Base-by-base conservation (phyloP, 148 eudicot genomes). In the Rhododendron henanense region DNA sequence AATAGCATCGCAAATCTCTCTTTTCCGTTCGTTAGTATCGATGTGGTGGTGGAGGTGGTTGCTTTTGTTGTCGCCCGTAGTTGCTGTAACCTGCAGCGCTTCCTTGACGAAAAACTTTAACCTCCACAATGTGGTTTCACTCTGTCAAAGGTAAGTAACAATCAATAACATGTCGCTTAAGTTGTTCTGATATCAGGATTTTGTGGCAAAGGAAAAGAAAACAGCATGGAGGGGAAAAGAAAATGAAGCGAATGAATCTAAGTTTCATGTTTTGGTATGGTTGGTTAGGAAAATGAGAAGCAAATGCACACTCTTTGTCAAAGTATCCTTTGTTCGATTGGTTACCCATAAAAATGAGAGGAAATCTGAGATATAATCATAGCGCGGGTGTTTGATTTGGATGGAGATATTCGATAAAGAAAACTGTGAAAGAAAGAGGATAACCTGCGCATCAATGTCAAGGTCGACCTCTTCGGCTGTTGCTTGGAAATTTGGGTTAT, bases 401-500 rank as follows among this genome's bases (percentile, higher is more conserved):
- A 57, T 63, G 41, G 53, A 76, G 39, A 48, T 15, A 14, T 50
- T 50, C 53, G 14, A 50, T 50, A 11, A 50, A 50, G 53, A 48
- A 48, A 48, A 51, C 44, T 41, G 44, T 41, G 44, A 41, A 41
- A 41, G 44, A 41, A 41, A 41, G 41, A 39, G 45, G 45, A 41
- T 82, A 57, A 94, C 97, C 97, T 90, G 98, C 11, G 90, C 91
- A 89, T 94, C 94, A 37, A 93, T 89, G 88, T 92, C 91, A 84
- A 94, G 90, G 79, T 93, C 93, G 61, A 94, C 98, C 82, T 91
- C 92, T 69, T 90, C 92, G 5, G 90, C 90, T 16, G 88, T 85
- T 57, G 92, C 87, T 86, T 90, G 92, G 71, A 93, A 93, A 53
- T 44, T 48, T 35, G 98, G 96, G 84, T 94, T 89, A 85, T 85